Percentiles rank a stretch among this genome's conserved stretches.
Conservation (phyloP, 176 grass and related monocot species). For the Oryza longistaminata region DNA sequence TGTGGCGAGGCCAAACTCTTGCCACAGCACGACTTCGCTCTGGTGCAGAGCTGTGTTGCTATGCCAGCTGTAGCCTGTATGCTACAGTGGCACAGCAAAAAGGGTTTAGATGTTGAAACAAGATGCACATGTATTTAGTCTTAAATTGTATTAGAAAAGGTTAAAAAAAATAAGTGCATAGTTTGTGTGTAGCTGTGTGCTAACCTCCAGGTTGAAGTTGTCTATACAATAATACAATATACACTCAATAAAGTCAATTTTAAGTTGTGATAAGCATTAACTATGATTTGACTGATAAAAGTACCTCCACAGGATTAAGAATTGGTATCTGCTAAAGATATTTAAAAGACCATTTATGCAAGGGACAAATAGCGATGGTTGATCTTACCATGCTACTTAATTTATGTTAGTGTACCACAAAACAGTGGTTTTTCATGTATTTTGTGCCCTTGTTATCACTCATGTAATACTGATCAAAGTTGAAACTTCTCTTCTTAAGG, state of each 20-base stretch:
- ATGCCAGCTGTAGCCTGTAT: neutral
- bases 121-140: neutral
- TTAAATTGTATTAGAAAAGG: neutral
- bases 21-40: neutral
- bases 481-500: slow-evolving; percentile 48
- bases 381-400: slow-evolving; percentile 6
- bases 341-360: neutral
- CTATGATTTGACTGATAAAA: slow-evolving; percentile 4
- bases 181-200: neutral
- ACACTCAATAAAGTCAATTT: neutral
- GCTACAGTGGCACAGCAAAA: neutral
- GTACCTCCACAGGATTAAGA: neutral
- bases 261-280: neutral
- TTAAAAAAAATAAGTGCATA: neutral
- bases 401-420: slow-evolving; percentile 4
- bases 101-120: neutral
- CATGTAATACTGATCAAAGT: slow-evolving; percentile 29
- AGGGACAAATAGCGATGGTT: neutral
- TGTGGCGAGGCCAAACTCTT: neutral
- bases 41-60: neutral
- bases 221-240: neutral
- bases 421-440: neutral
- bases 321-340: neutral
- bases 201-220: neutral
- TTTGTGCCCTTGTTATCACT: neutral